These are phyloP conservation scores for Zymoseptoria passerinii DNA, from an alignment of 2,329 filamentous ascomycete genomes.

Conservation along the genomic window DNA sequence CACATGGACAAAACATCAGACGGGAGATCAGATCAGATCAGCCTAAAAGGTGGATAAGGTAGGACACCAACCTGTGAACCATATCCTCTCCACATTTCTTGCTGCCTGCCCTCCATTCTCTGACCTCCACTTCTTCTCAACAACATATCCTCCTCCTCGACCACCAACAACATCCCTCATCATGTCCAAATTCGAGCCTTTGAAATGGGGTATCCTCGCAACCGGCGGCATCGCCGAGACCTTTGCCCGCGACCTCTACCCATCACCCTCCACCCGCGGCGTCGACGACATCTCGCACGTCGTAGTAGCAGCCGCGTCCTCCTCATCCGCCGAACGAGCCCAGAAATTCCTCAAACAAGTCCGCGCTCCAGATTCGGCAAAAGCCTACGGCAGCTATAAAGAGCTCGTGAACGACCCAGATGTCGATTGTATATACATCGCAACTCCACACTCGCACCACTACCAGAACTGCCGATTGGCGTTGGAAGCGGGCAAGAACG, in stretches of 20 bases:
- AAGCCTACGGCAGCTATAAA: constrained; percentile 71
- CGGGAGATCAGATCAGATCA: not conserved
- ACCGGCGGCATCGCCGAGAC: constrained; percentile 42
- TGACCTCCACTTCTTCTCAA: not conserved
- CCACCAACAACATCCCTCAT: not conserved
- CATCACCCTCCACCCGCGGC: constrained; percentile 60
- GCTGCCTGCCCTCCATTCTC: not conserved
- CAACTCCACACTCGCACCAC: constrained; percentile 86
- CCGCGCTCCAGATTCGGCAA: constrained; percentile 58
- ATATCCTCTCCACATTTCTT: not conserved
- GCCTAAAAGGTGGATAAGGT: not conserved
- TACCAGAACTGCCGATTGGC: constrained; percentile 86
- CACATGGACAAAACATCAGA: not conserved
- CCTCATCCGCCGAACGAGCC: constrained; percentile 61
- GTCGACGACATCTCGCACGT: constrained; percentile 67
- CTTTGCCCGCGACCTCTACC: constrained; percentile 68
- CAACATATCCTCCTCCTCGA: not conserved
- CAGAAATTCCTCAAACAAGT: constrained; percentile 63
- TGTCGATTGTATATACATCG: constrained; percentile 80
- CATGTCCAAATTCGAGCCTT: constrained; percentile 28
- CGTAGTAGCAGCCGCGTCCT: constrained; percentile 72
- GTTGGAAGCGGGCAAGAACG: constrained; percentile 74
- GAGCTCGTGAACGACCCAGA: constrained; percentile 71
- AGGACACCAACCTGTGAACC: too few species aligned
- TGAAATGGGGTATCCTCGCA: constrained; percentile 39